Conservation (phyloP, 2,329 filamentous ascomycete species). For the Fusarium longipes region DNA sequence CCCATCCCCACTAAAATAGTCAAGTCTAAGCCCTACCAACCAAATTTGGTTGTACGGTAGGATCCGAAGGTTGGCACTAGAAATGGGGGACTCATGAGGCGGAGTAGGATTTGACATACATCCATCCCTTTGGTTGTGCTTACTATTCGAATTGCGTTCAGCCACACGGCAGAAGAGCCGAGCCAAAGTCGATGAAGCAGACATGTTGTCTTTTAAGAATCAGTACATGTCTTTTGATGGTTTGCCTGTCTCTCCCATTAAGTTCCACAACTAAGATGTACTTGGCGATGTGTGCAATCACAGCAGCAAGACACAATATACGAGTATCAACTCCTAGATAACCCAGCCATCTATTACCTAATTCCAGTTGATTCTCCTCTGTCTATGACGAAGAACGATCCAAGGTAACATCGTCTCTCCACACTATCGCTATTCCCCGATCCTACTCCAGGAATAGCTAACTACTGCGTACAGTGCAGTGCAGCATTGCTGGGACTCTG, state of each 20-base stretch:
- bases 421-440: conserved; percentile 17
- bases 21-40: conserved; percentile 26
- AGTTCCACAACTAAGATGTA: background rate
- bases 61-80: background rate
- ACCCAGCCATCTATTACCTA: background rate
- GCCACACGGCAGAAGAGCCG: conserved; percentile 27
- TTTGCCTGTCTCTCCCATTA: background rate
- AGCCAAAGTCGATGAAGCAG: conserved; percentile 2
- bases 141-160: conserved; percentile 7
- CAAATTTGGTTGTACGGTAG: background rate
- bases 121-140: background rate
- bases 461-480: background rate
- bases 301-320: background rate
- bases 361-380: background rate
- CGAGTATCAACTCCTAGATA: background rate
- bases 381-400: conserved; percentile 11
- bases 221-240: background rate
- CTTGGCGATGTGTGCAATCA: no score
- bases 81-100: conserved; percentile 7
- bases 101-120: background rate
- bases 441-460: conserved; percentile 4
- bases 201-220: background rate
- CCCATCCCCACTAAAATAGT: background rate
- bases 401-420: conserved; percentile 10
- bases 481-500: background rate